Conservation (phyloP, 1,139 yeast genomes). For the Blastobotrys niveus region DNA sequence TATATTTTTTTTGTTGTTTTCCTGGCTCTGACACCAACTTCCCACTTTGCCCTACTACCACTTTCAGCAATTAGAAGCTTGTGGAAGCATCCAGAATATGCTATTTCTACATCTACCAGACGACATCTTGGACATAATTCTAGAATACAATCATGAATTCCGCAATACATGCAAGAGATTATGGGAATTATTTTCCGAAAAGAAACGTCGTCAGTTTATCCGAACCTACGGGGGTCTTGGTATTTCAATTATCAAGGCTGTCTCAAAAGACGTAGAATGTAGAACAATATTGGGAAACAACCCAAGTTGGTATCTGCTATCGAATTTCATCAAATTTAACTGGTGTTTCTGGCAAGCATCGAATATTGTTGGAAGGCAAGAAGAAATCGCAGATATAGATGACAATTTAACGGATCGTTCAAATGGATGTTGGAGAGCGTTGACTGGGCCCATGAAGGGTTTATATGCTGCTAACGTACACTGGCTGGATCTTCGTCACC, state of each 20-base stretch:
- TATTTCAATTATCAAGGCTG: conserved; percentile 15
- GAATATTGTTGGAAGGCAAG: conserved; percentile 16
- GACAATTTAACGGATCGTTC: conserved; percentile 11
- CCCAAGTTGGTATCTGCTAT: conserved; percentile 19
- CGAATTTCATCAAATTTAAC: conserved; percentile 19
- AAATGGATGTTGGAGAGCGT: conserved; percentile 21
- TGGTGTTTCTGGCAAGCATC: conserved; percentile 25
- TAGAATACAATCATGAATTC: conserved; percentile 14
- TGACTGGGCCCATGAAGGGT: conserved; percentile 27
- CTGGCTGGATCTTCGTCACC: conserved; percentile 23
- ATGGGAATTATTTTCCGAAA: conserved; percentile 6
- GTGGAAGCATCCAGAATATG: conserved; percentile 10
- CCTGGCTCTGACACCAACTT: not conserved
- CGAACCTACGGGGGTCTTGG: conserved; percentile 15
- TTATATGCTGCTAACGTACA: conserved; percentile 28
- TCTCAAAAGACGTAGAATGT: conserved; percentile 5
- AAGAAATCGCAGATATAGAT: conserved; percentile 14
- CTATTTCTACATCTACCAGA: conserved; percentile 13
- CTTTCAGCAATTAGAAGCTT: too few relatives aligned
- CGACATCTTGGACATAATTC: conserved; percentile 15
- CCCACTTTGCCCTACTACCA: not conserved
- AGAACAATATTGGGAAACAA: conserved; percentile 1
- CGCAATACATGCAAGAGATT: not conserved
- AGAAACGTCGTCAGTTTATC: conserved; percentile 15
- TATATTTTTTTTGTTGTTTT: conserved; percentile 1